phyloP scores from a whole-genome alignment of 768 basidiomycete genomes.

The Tricholoma saponaceum region DNA sequence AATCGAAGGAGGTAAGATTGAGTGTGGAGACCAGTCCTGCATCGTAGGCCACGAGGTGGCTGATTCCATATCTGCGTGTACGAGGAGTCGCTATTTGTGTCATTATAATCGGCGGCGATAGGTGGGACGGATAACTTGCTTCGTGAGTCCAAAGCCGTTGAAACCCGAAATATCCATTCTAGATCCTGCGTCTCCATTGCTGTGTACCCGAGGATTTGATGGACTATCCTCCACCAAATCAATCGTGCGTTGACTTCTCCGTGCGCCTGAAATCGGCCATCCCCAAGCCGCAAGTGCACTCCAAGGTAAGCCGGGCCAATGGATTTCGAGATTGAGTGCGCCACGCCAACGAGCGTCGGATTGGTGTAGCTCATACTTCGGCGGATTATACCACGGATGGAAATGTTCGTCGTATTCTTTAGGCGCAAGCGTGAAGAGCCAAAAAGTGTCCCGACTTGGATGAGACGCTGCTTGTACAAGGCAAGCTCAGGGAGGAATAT shows the following conservation, averaged over 20 bases:
- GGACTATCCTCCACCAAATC: constrained; percentile 58
- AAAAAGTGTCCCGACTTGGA: constrained; percentile 75
- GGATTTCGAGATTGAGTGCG: constrained; percentile 36
- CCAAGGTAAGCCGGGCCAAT: constrained; percentile 53
- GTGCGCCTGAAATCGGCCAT: constrained; percentile 53
- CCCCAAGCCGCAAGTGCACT: constrained; percentile 65
- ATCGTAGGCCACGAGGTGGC: constrained; percentile 20
- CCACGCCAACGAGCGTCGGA: constrained; percentile 37
- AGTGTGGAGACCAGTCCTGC: constrained; percentile 37
- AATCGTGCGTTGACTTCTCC: constrained; percentile 37
- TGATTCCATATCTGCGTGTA: neutral
- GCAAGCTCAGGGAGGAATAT: constrained; percentile 43
- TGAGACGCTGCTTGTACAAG: constrained; percentile 39
- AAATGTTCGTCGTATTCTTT: constrained; percentile 31
- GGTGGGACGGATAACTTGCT: neutral
- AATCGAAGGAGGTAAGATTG: constrained; percentile 25
- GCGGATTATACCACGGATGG: constrained; percentile 45
- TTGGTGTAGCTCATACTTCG: constrained; percentile 56
- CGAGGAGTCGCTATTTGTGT: neutral
- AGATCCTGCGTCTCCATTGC: constrained; percentile 28
- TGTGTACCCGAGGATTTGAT: constrained; percentile 39
- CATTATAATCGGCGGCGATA: neutral
- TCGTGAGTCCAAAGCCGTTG: neutral
- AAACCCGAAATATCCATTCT: constrained; percentile 15
- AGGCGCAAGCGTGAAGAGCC: constrained; percentile 68